phyloP scores from a whole-genome alignment of 176 grass and related monocot genomes.

The Oryza brachyantha region DNA sequence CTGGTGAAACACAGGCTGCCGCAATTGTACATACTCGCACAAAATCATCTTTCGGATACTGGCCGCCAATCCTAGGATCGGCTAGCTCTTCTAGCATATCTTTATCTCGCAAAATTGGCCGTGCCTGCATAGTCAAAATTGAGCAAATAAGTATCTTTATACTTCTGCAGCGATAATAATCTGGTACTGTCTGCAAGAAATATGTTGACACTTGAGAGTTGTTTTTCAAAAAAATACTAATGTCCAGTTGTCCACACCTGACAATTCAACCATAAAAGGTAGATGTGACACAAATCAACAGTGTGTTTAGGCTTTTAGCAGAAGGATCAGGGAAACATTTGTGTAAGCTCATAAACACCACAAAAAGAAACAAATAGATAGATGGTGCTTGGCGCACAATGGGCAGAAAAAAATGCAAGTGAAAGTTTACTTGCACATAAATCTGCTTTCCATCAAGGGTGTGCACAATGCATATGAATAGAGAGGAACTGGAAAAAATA shows the following conservation, averaged over 20 bases:
- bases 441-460: background rate
- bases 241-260: background rate
- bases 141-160: background rate
- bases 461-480: background rate
- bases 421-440: background rate
- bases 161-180: background rate
- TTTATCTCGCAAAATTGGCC: constrained; percentile 87
- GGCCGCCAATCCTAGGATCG: constrained; percentile 62
- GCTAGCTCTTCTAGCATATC: constrained; percentile 82
- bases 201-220: background rate
- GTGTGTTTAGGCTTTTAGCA: background rate
- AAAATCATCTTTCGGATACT: constrained; percentile 92
- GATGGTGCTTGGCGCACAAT: background rate
- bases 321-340: background rate
- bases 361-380: background rate
- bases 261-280: background rate
- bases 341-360: background rate
- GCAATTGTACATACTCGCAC: constrained; percentile 89
- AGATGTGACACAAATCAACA: background rate
- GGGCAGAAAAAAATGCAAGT: background rate
- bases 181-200: background rate
- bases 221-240: background rate
- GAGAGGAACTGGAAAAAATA: background rate
- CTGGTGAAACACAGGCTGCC: constrained; percentile 88
- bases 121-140: constrained; percentile 48